Base-by-base conservation (phyloP, 2,329 filamentous ascomycete species). In the Aspergillus novoparasiticus region DNA sequence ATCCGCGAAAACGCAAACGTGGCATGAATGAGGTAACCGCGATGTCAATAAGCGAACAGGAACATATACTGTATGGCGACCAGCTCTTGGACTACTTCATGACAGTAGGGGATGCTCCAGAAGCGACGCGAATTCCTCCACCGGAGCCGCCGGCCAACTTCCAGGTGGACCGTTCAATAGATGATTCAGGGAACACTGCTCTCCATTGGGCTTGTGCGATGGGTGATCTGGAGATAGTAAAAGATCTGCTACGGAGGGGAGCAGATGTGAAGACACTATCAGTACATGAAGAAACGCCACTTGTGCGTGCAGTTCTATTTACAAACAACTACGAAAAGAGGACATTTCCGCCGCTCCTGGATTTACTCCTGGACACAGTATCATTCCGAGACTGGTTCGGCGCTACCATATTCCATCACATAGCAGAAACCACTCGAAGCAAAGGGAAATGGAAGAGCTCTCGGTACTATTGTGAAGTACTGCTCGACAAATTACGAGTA, bases 151-250 rank as follows among this genome's bases (percentile, higher is more conserved):
- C 95, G 0, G 83, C 88, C 39, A 90, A 93, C 75, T 96, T 97
- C 72, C 90, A 96, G 73, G 89, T 96, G 6, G 91, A 99, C 78
- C 91, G 92, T 76, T 85, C 90, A n/a, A 97, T 99, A 66, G 95
- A 99, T 75, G 91, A 93, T 50, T 93, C 96, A 71, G 90, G 90
- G 11, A 94, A 98, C 73, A 96, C 93, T 2, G 94, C 94, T 6
- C 86, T 99, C 68, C 95, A 99, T 75, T 99, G 95, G 95, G 95
- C 94, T 21, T 93, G 93, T 59, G 93, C 95, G 28, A 99, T 99
- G 94, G 95, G 95, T 63, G 95, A 98, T 69, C 84, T 97, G 34
- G 91, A 94, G 56, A 92, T 98, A 19, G 92, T 97, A 65, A 93
- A 90, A 76, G 91, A 96, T 76, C 83, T 99, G 21, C 90, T 95